These are phyloP conservation scores for Urochloa ruziziensis DNA, from an alignment of 176 grass and related monocot genomes.

Conservation along the genomic window DNA sequence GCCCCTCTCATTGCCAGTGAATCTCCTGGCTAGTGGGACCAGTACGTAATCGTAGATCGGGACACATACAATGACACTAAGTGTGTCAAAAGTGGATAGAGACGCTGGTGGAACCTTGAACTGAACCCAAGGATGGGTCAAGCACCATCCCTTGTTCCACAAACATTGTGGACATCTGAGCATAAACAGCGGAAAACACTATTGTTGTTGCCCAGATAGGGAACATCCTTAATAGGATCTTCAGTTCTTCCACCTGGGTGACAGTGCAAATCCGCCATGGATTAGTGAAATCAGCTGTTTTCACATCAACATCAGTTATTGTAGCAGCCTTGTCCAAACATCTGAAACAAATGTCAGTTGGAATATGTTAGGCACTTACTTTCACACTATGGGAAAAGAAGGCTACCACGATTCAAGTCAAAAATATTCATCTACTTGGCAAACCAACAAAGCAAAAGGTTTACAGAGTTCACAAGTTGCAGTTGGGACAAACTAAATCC, in stretches of 20 bases:
- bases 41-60: slow-evolving; percentile 66
- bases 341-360: slow-evolving; percentile 40
- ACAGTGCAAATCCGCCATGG: slow-evolving; percentile 79
- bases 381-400: neutral
- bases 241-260: slow-evolving; percentile 88
- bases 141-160: slow-evolving; percentile 93
- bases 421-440: neutral
- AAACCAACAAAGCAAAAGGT: neutral
- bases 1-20: slow-evolving; percentile 77
- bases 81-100: slow-evolving; percentile 77
- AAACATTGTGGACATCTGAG: slow-evolving; percentile 90
- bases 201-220: slow-evolving; percentile 86
- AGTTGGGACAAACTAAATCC: neutral
- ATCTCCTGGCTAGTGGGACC: slow-evolving; percentile 71
- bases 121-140: slow-evolving; percentile 62
- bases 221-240: slow-evolving; percentile 83
- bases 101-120: slow-evolving; percentile 88
- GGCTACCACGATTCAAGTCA: slow-evolving; percentile 3
- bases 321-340: slow-evolving; percentile 88
- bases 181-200: slow-evolving; percentile 78
- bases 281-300: slow-evolving; percentile 41
- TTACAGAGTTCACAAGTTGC: neutral
- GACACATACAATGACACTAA: slow-evolving; percentile 81
- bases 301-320: slow-evolving; percentile 63
- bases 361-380: slow-evolving; percentile 24